These are phyloP conservation scores for Mycena alexandri DNA, from an alignment of 768 basidiomycete species.

Conservation along the genomic window DNA sequence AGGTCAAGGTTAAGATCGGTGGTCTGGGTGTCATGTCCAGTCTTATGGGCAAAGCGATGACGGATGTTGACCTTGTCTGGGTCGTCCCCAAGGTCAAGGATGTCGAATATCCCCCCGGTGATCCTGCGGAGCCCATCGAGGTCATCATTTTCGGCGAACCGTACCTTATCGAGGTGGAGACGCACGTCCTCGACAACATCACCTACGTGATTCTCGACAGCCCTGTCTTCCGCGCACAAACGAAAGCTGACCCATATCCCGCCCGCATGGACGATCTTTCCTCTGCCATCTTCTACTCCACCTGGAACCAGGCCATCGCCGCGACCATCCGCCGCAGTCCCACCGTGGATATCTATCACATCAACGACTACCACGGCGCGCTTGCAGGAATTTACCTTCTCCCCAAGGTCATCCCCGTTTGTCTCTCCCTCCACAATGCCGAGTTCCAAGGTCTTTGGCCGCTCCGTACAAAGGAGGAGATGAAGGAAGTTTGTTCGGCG, in stretches of 20 bases:
- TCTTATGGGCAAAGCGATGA: conserved; percentile 98
- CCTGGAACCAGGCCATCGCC: conserved; percentile 98
- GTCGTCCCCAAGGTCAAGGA: conserved; percentile 96
- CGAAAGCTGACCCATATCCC: conserved; percentile 95
- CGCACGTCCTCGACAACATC: conserved; percentile 93
- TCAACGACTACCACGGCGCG: conserved; percentile 96
- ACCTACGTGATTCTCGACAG: conserved; percentile 95
- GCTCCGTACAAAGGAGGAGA: conserved; percentile 95
- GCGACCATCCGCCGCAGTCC: conserved; percentile 89
- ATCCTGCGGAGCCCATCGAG: conserved; percentile 93
- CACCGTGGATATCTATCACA: conserved; percentile 92
- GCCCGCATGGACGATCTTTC: conserved; percentile 97
- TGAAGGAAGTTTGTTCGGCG: conserved; percentile 98
- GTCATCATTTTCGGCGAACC: conserved; percentile 97
- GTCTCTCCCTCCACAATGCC: conserved; percentile 95
- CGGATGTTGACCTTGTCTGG: conserved; percentile 95
- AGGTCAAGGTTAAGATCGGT: conserved; percentile 97
- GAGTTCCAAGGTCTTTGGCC: conserved; percentile 99
- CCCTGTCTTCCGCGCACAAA: conserved; percentile 96
- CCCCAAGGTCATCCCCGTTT: conserved; percentile 90
- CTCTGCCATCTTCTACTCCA: conserved; percentile 97
- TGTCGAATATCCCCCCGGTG: conserved; percentile 91
- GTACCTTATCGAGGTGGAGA: conserved; percentile 96
- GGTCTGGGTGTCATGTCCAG: conserved; percentile 98
- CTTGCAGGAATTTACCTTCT: conserved; percentile 92